phyloP scores from a whole-genome alignment of 2,329 filamentous ascomycete genomes.

The Fusarium goolgardi region DNA sequence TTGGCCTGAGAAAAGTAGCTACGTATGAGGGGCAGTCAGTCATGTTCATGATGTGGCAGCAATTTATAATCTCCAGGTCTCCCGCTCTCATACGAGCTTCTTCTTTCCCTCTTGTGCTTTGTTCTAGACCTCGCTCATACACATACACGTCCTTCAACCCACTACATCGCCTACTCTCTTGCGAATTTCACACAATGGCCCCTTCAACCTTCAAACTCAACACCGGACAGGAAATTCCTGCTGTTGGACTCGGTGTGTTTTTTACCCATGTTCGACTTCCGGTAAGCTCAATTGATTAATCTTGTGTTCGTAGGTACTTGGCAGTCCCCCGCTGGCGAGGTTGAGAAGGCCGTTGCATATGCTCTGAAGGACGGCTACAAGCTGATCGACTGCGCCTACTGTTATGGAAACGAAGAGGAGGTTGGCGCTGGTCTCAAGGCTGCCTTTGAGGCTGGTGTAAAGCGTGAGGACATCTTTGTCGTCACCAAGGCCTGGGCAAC shows the following conservation, averaged over 20 bases:
- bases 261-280: not conserved
- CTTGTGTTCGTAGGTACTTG: conserved; percentile 66
- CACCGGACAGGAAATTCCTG: conserved; percentile 71
- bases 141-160: conserved; percentile 5
- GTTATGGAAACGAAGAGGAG: conserved; percentile 84
- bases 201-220: conserved; percentile 72
- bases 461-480: conserved; percentile 83
- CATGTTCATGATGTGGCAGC: conserved; percentile 39
- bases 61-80: conserved; percentile 35
- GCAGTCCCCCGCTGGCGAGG: conserved; percentile 70
- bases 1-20: not conserved
- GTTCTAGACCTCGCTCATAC: conserved; percentile 11
- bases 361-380: conserved; percentile 69
- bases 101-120: conserved; percentile 17
- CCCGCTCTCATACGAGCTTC: conserved; percentile 9
- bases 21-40: conserved; percentile 13
- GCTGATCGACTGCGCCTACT: conserved; percentile 78
- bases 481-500: conserved; percentile 89
- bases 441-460: conserved; percentile 75
- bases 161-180: conserved; percentile 8
- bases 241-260: conserved; percentile 69
- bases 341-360: conserved; percentile 67
- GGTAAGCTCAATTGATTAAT: conserved; percentile 18
- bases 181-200: conserved; percentile 57
- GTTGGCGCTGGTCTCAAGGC: conserved; percentile 82